Evolutionary conservation across 495 filamentous ascomycete species (phyloP), one percentile per base, ranked within the genome.

Genomic region (Lophiostoma macrostomum): DNA sequence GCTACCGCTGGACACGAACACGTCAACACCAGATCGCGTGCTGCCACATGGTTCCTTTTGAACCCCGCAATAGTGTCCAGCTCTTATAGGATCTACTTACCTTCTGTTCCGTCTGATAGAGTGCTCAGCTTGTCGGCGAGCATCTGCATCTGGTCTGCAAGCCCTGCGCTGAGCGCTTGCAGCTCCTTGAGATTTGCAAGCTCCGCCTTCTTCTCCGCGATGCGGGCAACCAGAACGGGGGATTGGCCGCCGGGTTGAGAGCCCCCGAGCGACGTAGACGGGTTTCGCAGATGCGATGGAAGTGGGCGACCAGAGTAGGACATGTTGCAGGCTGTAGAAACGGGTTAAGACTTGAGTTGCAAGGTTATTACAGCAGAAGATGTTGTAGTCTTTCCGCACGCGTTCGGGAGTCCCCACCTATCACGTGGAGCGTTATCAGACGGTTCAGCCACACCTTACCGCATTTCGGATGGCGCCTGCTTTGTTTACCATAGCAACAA

Each of bases 171-270:
- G 56, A 98, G 77, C 63, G 95, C 90, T 53, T 90, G 83, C 29
- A 98, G 72, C 60, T 96, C 84, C 54, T 82, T 85, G 30, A 97
- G 75, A 62, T 86, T 94, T 57, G 95, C 90, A 12, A 98, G 78
- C 67, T 98, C 93, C 34, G 85, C 85, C 67, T 88, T 90, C 73
- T 98, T 98, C 65, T 95, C 89, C 42, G 87, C 85, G 67, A 98
- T 90, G 43, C 94, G 85, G 23, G 89, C 81, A 24, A 87, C 66
- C n/a, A 98, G 76, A 22, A 84, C 81, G 3, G 89, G 84, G 16
- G 91, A 90, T 67, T 91, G 90, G 30, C 86, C 80, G 69, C 69
- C 28, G 67, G 46, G 53, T 71, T 73, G 23, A 64, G 71, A n/a
- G 67, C 71, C 63, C 69, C 56, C 56, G 19, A 60, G 50, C 44